Base-by-base conservation (phyloP, 345 rosid genomes). In the Salix dunnii region DNA sequence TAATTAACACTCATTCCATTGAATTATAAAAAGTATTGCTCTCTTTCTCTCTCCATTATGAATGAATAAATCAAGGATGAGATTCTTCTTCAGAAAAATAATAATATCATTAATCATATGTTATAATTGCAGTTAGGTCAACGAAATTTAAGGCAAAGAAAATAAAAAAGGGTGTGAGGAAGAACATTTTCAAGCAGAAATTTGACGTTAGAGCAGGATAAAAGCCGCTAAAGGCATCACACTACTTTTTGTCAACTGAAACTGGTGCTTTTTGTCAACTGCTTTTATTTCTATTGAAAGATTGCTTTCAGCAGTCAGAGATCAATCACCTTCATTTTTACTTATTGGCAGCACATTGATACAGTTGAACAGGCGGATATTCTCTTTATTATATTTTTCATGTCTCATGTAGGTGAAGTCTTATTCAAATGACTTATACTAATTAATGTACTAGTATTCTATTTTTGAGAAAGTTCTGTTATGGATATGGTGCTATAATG, bases 121-220 rank as follows among this genome's bases (percentile, higher is more conserved):
- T 3, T 4, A 40, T 40, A 33, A 40, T 70, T 76, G 79, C 85
- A 85, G 87, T 85, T 43, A 83, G 65, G 55, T 28, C 80, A 2
- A 73, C 84, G 87, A 87, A 80, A 73, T 78, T 84, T 31, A 88
- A 87, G 30, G 84, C 85, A 31, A 81, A 74, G 67, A 83, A 86
- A 35, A 61, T 86, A 18, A 74, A 81, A 70, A 81, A 79, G 77
- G 87, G 87, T 36, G 89, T 87, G 46, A 74, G 83, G 70, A 65
- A 38, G 48, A 86, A 86, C n/a, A 82, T 86, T 7, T 88, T 88
- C 81, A 82, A 76, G 81, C 77, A 86, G 16, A 46, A 74, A 28
- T 88, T 88, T 46, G 81, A 75, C 33, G 74, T 58, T 42, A 76
- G 5, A 42, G 85, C 84, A 69, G 86, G 77, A n/a, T 88, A 85